Percentiles rank a stretch among this genome's conserved stretches.
Conservation (phyloP, 345 rosid species). For the Eucalyptus fibrosa region DNA sequence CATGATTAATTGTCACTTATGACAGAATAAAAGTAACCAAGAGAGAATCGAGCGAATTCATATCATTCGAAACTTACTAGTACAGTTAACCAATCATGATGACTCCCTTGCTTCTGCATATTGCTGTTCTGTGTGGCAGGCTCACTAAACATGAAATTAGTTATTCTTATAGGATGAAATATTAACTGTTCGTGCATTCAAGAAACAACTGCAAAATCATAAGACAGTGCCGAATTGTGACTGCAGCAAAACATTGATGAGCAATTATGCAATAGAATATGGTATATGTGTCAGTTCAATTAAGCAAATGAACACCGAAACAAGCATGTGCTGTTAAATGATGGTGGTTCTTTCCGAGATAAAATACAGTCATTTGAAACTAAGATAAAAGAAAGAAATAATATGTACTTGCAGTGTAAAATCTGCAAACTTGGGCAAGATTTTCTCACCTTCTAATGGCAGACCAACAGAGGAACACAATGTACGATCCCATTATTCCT, state of each 20-base stretch:
- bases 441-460: constrained; percentile 65
- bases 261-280: not conserved
- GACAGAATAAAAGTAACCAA: not conserved
- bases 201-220: not conserved
- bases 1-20: not conserved
- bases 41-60: not conserved
- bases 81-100: constrained; percentile 58
- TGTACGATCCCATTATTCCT: constrained; percentile 82
- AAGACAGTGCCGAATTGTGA: not conserved
- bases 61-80: constrained; percentile 27
- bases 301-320: not conserved
- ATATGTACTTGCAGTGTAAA: not conserved
- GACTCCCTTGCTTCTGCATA: constrained; percentile 16
- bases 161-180: not conserved
- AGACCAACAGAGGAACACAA: constrained; percentile 91
- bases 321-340: not conserved
- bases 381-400: not conserved
- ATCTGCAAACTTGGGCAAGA: not conserved
- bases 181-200: not conserved
- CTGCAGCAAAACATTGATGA: not conserved
- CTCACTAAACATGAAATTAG: constrained; percentile 36
- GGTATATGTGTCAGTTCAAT: not conserved
- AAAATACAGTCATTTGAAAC: not conserved
- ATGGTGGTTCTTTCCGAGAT: not conserved
- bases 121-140: constrained; percentile 50